Base-by-base conservation (phyloP, 345 rosid genomes). In the Moricandia arvensis region DNA sequence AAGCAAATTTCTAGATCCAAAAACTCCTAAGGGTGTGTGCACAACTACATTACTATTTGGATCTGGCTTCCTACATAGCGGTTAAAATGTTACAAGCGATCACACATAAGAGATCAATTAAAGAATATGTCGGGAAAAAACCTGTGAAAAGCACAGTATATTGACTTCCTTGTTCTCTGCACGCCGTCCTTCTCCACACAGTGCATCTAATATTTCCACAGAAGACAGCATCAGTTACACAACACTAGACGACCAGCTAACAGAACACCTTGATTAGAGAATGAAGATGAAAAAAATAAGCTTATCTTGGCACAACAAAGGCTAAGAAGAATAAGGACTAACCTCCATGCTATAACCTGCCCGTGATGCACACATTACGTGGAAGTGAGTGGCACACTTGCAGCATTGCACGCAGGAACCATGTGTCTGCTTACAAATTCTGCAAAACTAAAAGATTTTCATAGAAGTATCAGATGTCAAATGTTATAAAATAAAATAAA, bases 331-430 rank as follows among this genome's bases (percentile, higher is more conserved):
- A 54, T 69, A 41, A 63, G 49, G 59, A 41, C 93, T 87, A 76
- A 89, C 99, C 83, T 95, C 97, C 99, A 89, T 21, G 79, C 70
- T 81, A 83, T 86, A 89, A 69, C 99, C 97, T 27, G 95, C 97
- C 71, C 86, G 82, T 66, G 91, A 82, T 2, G 99, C 99, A 82
- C 99, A 89, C 88, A 80, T 86, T 65, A 80, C 80, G 27, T 95
- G 99, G 73, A 91, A 91, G 79, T 88, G 85, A 62, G 99, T 95
- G 35, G 96, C 77, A 82, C 99, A 95, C 82, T 88, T 92, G 90
- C 93, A 83, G 79, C 99, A 95, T 27, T 90, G 91, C 72, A 85
- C 85, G 81, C 99, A 95, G 30, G 94, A 86, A 70, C 96, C 96
- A 82, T 90, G 91, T 16, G 82, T 82, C 85, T 87, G 93, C 59